Evolutionary conservation across 306 rosid species (phyloP).

Genomic region (Aeschynomene evenia): DNA sequence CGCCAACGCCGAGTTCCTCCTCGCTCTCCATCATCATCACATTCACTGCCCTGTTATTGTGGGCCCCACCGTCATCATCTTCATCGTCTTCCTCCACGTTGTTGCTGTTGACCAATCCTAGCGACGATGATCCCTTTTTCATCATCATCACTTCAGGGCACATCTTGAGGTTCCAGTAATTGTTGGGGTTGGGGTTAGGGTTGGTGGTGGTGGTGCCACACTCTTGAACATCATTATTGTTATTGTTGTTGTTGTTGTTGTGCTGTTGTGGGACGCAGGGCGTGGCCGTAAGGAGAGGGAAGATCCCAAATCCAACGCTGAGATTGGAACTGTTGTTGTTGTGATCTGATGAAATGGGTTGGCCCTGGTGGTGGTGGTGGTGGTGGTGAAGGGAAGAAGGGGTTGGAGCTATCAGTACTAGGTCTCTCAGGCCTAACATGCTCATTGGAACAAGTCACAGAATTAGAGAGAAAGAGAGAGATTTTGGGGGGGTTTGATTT

Average conservation of each 20-base stretch:
- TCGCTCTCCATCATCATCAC: slow-evolving; percentile 31
- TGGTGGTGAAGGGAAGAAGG: slow-evolving; percentile 43
- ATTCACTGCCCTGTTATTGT: too few relatives aligned
- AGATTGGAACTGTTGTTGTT: slow-evolving; percentile 34
- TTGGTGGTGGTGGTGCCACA: not conserved
- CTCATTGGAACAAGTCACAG: slow-evolving; percentile 24
- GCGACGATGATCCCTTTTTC: too few relatives aligned
- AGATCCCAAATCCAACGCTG: slow-evolving; percentile 78
- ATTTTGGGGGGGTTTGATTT: not conserved
- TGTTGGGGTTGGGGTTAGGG: not conserved
- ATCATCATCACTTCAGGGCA: slow-evolving; percentile 34
- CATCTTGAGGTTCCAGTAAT: slow-evolving; percentile 51
- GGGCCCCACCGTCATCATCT: too few relatives aligned
- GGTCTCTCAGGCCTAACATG: slow-evolving; percentile 84
- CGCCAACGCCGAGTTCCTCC: slow-evolving; percentile 39
- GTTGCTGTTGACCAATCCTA: too few relatives aligned
- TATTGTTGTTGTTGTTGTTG: not conserved
- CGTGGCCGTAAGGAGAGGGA: slow-evolving; percentile 69
- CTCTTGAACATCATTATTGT: slow-evolving; percentile 31
- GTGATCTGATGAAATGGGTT: slow-evolving; percentile 56
- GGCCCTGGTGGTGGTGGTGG: slow-evolving; percentile 34
- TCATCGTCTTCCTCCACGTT: slow-evolving; percentile 4
- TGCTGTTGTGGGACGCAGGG: slow-evolving; percentile 44
- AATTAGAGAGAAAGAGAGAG: not conserved
- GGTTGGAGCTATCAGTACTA: slow-evolving; percentile 63